Conservation (phyloP, 208 protist species). For the Acanthamoeba triangularis region DNA sequence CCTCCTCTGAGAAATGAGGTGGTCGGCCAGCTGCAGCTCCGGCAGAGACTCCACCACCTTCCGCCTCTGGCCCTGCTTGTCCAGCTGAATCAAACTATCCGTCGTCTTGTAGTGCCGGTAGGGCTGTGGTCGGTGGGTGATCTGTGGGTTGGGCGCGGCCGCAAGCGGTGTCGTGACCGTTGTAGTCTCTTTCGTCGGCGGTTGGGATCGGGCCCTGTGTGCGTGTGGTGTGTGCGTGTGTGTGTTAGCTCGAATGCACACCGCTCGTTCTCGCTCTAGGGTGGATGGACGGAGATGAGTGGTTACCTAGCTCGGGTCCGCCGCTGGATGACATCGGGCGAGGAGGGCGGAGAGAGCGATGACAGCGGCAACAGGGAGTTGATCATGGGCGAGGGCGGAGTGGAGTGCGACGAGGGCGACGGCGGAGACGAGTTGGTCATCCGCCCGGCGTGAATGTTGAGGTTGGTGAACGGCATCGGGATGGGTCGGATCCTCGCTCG, state of each 20-base stretch:
- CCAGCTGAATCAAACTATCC: slow-evolving; percentile 31
- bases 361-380: slow-evolving; percentile 6
- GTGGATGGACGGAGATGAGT: no score
- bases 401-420: slow-evolving; percentile 16
- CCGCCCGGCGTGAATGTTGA: neutral
- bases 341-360: neutral
- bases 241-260: neutral
- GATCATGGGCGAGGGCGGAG: neutral
- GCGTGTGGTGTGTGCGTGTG: neutral
- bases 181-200: neutral
- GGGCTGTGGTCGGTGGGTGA: slow-evolving; percentile 21
- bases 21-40: slow-evolving; percentile 62
- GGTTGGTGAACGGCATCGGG: slow-evolving; percentile 26
- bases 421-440: slow-evolving; percentile 41
- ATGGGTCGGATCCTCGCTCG: neutral
- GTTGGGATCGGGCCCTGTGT: neutral
- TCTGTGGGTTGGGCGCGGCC: neutral
- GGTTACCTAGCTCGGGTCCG: neutral
- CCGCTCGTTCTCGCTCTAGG: neutral
- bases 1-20: slow-evolving; percentile 59
- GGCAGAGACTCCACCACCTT: slow-evolving; percentile 47
- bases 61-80: slow-evolving; percentile 37
- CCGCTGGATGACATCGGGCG: slow-evolving; percentile 6
- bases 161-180: neutral
- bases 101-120: slow-evolving; percentile 28